Evolutionary conservation across 495 filamentous ascomycete species (phyloP).

Genomic region (Neurospora sp.): DNA sequence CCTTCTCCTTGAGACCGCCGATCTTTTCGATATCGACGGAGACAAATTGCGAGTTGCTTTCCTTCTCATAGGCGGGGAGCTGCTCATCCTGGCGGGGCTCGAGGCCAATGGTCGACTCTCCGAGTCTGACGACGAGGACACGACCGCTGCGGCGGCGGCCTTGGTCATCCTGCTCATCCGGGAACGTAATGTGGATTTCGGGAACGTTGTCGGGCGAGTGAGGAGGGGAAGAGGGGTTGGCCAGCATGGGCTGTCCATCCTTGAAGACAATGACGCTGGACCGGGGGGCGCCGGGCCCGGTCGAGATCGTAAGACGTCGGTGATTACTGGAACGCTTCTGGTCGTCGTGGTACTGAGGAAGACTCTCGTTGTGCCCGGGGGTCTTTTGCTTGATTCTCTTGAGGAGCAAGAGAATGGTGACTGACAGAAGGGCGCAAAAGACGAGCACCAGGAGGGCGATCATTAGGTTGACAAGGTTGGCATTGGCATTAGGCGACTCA

Average conservation of each 20-base stretch:
- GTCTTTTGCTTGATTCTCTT: constrained; percentile 42
- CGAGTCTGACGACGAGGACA: constrained; percentile 86
- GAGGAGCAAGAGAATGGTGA: constrained; percentile 58
- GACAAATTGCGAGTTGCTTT: constrained; percentile 66
- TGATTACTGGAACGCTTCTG: constrained; percentile 33
- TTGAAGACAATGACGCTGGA: constrained; percentile 67
- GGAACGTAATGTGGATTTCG: constrained; percentile 97
- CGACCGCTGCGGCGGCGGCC: constrained; percentile 77
- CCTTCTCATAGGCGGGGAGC: constrained; percentile 80
- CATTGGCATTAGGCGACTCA: constrained; percentile 32
- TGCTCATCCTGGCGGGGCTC: constrained; percentile 74
- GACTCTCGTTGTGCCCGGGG: constrained; percentile 28
- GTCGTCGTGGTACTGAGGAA: constrained; percentile 46
- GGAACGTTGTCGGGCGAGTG: constrained; percentile 70
- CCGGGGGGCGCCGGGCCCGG: constrained; percentile 57
- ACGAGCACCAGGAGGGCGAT: constrained; percentile 72
- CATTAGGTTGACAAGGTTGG: constrained; percentile 56
- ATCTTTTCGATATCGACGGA: constrained; percentile 91
- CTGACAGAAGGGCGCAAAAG: constrained; percentile 54
- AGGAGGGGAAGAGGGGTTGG: constrained; percentile 64
- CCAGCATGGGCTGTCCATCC: constrained; percentile 58
- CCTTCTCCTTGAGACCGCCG: constrained; percentile 89
- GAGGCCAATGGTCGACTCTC: constrained; percentile 77
- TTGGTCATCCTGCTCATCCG: constrained; percentile 83
- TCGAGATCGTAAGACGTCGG: constrained; percentile 38